Evolutionary conservation across 495 filamentous ascomycete species (phyloP), one percentile per base, ranked within the genome.

Genomic region (Penicillium mononematosum): DNA sequence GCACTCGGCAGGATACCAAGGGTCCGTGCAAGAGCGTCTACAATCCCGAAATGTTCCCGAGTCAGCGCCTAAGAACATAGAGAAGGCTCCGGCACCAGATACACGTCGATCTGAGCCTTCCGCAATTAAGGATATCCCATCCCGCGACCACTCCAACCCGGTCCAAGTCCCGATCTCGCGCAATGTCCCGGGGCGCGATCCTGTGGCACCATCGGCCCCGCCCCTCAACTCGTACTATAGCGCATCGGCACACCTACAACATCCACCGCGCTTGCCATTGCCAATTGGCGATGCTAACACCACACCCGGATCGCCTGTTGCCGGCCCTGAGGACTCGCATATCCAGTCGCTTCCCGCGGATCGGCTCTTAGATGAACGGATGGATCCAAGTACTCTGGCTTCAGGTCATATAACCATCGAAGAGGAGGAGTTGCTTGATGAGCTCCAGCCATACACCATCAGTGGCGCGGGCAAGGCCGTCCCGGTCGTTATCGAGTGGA

Each of bases 201-300:
- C 68, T 55, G 64, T 73, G 60, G 67, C 68, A 52, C 70, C 78
- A 22, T 78, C 79, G n/a, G 75, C 65, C 38, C 77, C 78, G 42
- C 74, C 78, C 45, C 63, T 64, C 55, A 78, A 77, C 63, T 74
- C 75, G 25, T 78, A 81, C 58, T 83, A 81, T 62, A 75, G 69
- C 45, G 74, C 79, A 29, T 75, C 73, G 22, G 70, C 75, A 19
- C 79, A 86, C 61, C 79, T 88, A 59, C 84, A 82, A 55, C 85
- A 89, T 19, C 92, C 92, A 42, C 92, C 92, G 39, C 88, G 92
- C 44, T 78, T 97, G 62, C 92, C 92, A 44, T 81, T 97, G 53
- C 91, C 92, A 27, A 96, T 97, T 61, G 92, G 90, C 63, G 88
- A 96, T 77, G 90, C 94, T 63, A 79, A 86, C 16, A 86, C 90